These are phyloP conservation scores for Wickerhamomyces silvicola DNA, from an alignment of 805 yeast species.

Conservation along the genomic window DNA sequence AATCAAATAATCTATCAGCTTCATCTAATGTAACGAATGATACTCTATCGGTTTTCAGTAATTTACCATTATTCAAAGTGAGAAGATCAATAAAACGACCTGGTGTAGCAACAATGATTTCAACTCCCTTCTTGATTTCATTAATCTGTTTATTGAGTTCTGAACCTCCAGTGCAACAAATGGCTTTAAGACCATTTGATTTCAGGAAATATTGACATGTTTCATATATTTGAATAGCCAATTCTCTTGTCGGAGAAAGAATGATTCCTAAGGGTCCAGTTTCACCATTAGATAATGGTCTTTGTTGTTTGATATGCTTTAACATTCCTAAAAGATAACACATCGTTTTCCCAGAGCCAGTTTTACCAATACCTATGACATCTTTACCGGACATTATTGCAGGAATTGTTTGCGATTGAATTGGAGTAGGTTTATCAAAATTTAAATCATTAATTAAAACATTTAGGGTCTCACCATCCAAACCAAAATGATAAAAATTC, in stretches of 20 bases:
- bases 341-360: conserved; percentile 94
- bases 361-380: conserved; percentile 89
- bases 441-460: conserved; percentile 43
- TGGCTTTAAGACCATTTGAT: conserved; percentile 42
- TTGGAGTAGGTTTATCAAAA: conserved; percentile 70
- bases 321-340: conserved; percentile 81
- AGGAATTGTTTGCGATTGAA: conserved; percentile 88
- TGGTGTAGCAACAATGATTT: conserved; percentile 87
- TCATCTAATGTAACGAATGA: conserved; percentile 90
- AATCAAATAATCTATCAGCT: conserved; percentile 93
- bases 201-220: conserved; percentile 57
- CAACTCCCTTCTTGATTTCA: conserved; percentile 68
- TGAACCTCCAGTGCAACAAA: conserved; percentile 91
- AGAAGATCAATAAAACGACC: conserved; percentile 88
- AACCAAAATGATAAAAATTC: conserved; percentile 78
- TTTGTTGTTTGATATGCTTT: conserved; percentile 75
- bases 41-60: conserved; percentile 54
- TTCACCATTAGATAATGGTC: conserved; percentile 38
- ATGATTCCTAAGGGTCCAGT: conserved; percentile 77
- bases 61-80: conserved; percentile 75
- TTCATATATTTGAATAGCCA: conserved; percentile 75
- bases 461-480: conserved; percentile 52
- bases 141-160: conserved; percentile 78
- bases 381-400: conserved; percentile 87
- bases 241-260: conserved; percentile 87